Base-by-base conservation (phyloP, 805 yeast genomes). In the Wickerhamiella qilinensis region DNA sequence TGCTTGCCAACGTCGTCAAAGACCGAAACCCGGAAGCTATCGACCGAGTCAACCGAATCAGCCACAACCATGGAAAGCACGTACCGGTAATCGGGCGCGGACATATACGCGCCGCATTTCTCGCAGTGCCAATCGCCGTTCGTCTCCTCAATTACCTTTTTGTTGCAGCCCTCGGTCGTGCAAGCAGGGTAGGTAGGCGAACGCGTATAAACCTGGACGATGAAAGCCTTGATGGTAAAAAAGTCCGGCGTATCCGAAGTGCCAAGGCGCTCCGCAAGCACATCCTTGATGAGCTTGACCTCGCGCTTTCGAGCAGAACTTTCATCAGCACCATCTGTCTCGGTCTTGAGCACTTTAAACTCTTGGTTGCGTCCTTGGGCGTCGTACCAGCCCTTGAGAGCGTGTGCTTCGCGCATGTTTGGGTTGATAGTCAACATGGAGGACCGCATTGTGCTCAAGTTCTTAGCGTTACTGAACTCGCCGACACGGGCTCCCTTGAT, bases 41-140 rank as follows among this genome's bases (percentile, higher is more conserved):
- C 22, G 20, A 40, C 43, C 16, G 36, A 37, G 21, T 36, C 37
- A 56, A 80, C 85, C 17, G 86, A 93, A 57, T 91, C 98, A 51
- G 75, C 67, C n/a, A 85, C 69, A 3, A 83, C 72, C 34, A 75
- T 57, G n/a, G 78, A 76, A 49, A 88, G 57, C 38, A 85, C 75
- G 49, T 81, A 91, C 56, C 97, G 71, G 62, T 81, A 76, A 36
- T 68, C 63, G 16, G 97, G 96, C 35, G 65, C 68, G 2, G 69
- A 65, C 53, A 72, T 77, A 44, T 70, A 71, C 40, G 70, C 64
- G 50, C 82, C 77, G 68, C 97, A 86, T 56, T 78, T 79, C 56
- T 86, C 97, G 65, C 98, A 91, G 57, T 93, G 73, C 94, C 94
- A 86, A 15, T 76, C 65, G 12, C 79, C 83, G 52, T 73, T 77